Conservation (phyloP, 2,329 filamentous ascomycete genomes). For the Phyllosticta citriasiana region DNA sequence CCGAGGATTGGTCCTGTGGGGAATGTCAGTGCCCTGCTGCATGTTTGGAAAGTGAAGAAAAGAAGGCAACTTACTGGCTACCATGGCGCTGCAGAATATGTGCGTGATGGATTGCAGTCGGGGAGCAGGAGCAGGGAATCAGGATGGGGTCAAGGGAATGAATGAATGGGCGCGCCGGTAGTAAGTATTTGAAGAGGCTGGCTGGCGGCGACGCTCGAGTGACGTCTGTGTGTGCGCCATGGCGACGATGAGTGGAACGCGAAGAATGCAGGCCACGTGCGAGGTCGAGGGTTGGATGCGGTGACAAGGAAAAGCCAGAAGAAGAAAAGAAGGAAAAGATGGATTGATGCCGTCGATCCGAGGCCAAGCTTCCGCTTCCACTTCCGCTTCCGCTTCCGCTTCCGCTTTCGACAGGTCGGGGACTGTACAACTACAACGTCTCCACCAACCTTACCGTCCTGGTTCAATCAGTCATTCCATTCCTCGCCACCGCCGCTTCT, state of each 20-base stretch:
- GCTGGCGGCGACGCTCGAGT: not conserved
- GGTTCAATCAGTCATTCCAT: not conserved
- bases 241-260: not conserved
- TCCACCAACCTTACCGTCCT: not conserved
- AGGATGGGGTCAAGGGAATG: not conserved
- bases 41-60: not conserved
- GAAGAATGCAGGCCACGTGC: not conserved
- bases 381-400: not conserved
- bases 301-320: no score
- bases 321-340: no score
- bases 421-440: not conserved
- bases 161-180: not conserved
- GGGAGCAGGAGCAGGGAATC: not conserved
- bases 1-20: conserved; percentile 45
- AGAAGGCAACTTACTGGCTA: conserved; percentile 15
- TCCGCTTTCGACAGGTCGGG: not conserved
- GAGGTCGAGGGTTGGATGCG: no score
- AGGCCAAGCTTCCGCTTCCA: not conserved
- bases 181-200: not conserved
- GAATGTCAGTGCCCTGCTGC: not conserved
- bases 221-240: not conserved
- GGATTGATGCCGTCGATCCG: not conserved
- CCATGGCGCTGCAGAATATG: conserved; percentile 10
- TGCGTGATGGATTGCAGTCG: not conserved
- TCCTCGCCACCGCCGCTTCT: not conserved